phyloP scores from a whole-genome alignment of 225 moss, liverwort and hornwort genomes.

The Pseudisothecium myosuroides region DNA sequence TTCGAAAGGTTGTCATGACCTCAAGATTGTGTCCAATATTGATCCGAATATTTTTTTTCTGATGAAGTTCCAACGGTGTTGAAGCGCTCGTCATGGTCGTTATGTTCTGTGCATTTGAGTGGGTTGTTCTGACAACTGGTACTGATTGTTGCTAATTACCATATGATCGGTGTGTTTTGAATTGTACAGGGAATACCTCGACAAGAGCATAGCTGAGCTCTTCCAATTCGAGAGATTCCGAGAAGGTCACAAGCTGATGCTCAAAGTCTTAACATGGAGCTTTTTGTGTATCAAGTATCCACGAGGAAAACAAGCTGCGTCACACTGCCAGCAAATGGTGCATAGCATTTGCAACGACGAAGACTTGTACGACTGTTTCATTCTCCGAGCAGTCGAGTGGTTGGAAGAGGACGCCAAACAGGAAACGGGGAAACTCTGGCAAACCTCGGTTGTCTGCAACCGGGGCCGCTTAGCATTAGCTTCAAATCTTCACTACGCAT shows the following conservation, averaged over 20 bases:
- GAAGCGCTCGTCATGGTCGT: neutral
- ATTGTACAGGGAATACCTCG: slow-evolving; percentile 30
- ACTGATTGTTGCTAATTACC: neutral
- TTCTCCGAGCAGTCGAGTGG: slow-evolving; percentile 27
- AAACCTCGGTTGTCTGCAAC: slow-evolving; percentile 35
- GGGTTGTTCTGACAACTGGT: neutral
- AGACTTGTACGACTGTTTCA: slow-evolving; percentile 16
- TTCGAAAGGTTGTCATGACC: neutral
- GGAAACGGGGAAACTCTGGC: slow-evolving; percentile 20
- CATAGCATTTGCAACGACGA: slow-evolving; percentile 23
- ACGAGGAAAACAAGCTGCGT: slow-evolving; percentile 4
- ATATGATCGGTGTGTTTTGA: neutral
- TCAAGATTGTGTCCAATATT: neutral
- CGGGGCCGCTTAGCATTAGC: slow-evolving; percentile 33
- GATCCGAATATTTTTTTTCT: neutral
- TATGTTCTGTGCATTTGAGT: neutral
- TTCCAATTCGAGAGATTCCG: slow-evolving; percentile 11
- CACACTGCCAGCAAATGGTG: slow-evolving; percentile 33
- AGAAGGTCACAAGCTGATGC: slow-evolving; percentile 13
- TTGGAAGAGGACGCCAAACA: slow-evolving; percentile 8
- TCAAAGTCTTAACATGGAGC: slow-evolving; percentile 38
- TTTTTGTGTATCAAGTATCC: slow-evolving; percentile 50
- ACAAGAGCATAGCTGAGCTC: slow-evolving; percentile 25
- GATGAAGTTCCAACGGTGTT: neutral
- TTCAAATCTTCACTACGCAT: slow-evolving; percentile 33